These are phyloP conservation scores for Quercus suber DNA, from an alignment of 306 rosid genomes.

Conservation along the genomic window DNA sequence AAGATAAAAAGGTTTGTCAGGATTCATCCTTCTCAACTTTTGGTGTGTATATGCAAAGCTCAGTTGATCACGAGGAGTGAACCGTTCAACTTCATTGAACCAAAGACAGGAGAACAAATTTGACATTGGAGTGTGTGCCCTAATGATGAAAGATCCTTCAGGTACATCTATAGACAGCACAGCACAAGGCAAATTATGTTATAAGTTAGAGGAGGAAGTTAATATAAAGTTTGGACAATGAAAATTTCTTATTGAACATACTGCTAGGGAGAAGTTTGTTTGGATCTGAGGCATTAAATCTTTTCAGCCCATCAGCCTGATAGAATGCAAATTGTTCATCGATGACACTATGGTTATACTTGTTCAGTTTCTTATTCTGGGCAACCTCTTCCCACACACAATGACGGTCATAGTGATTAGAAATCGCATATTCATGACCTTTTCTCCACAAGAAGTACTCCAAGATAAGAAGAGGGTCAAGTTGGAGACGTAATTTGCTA, in stretches of 20 bases:
- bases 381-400: conserved; percentile 88
- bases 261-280: conserved; percentile 89
- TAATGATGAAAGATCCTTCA: conserved; percentile 87
- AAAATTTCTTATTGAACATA: conserved; percentile 28
- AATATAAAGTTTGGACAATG: not conserved
- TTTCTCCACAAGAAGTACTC: conserved; percentile 95
- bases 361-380: conserved; percentile 73
- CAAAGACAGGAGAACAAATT: conserved; percentile 94
- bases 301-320: conserved; percentile 70
- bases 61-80: conserved; percentile 98
- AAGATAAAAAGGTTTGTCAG: conserved; percentile 73
- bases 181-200: not conserved
- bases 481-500: conserved; percentile 87
- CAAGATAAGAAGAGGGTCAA: conserved; percentile 82
- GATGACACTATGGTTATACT: conserved; percentile 68
- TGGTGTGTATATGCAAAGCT: conserved; percentile 90
- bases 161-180: conserved; percentile 67
- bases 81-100: conserved; percentile 91
- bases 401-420: conserved; percentile 80
- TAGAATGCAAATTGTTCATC: conserved; percentile 74
- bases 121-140: conserved; percentile 98
- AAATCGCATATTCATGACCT: conserved; percentile 72
- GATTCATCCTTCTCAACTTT: conserved; percentile 91
- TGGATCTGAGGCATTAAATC: conserved; percentile 67
- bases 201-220: not conserved